A percentile compares a stretch with the other conserved stretches of the same genome.
Evolutionary conservation across 2,329 filamentous ascomycete species (phyloP).

Genomic region (Pseudogymnoascus sp.): DNA sequence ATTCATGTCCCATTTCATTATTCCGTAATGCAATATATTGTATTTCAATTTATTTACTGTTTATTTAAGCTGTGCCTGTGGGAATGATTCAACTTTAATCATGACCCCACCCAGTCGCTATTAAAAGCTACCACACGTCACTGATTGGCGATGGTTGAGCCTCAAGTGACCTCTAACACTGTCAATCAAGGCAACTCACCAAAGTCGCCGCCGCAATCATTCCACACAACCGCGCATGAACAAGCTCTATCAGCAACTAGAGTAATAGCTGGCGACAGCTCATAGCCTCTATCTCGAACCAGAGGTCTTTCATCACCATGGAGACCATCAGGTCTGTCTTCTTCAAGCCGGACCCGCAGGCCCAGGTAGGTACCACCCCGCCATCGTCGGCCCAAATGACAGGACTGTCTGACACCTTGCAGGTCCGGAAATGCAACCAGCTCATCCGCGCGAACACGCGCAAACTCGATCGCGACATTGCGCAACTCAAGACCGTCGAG

Average conservation of each 20-base stretch:
- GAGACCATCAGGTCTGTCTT: constrained; percentile 80
- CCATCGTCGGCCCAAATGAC: constrained; percentile 8
- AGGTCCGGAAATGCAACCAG: constrained; percentile 93
- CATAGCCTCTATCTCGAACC: not conserved
- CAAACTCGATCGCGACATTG: constrained; percentile 89
- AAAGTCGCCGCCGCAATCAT: constrained; percentile 1
- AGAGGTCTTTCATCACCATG: constrained; percentile 45
- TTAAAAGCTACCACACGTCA: constrained; percentile 6
- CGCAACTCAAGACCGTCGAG: constrained; percentile 68
- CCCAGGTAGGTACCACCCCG: constrained; percentile 56
- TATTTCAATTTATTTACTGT: not conserved
- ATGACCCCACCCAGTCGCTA: not conserved
- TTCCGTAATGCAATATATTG: not conserved
- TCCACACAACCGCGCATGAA: constrained; percentile 1
- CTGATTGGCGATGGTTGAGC: constrained; percentile 7
- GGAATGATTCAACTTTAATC: not conserved
- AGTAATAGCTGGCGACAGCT: constrained; percentile 5
- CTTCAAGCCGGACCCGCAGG: constrained; percentile 85
- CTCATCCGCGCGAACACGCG: constrained; percentile 85
- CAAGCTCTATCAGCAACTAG: not conserved
- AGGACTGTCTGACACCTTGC: constrained; percentile 12
- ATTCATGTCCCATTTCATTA: not conserved
- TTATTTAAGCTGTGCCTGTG: not conserved
- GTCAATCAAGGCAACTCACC: not conserved
- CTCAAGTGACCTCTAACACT: constrained; percentile 3